Evolutionary conservation across 106 monocot species (phyloP).

Genomic region (Acorus calamus): DNA sequence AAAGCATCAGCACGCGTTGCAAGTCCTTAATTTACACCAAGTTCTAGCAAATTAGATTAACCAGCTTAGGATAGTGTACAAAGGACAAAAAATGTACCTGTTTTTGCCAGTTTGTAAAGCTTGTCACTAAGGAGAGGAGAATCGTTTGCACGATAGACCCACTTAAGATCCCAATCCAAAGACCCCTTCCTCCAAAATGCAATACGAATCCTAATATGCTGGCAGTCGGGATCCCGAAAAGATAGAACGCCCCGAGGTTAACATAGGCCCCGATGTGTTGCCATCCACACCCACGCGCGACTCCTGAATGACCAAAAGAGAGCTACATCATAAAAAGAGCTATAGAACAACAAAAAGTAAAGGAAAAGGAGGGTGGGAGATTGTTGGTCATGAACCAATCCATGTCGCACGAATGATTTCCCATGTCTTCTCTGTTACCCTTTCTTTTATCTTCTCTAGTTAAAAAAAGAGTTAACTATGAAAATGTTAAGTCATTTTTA

Average conservation of each 20-base stretch:
- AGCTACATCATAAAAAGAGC: neutral
- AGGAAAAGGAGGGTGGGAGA: neutral
- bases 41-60: too few relatives aligned
- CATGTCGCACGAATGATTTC: too few relatives aligned
- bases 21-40: too few relatives aligned
- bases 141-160: constrained; percentile 44
- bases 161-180: constrained; percentile 70
- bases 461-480: too few relatives aligned
- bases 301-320: neutral
- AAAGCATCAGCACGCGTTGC: too few relatives aligned
- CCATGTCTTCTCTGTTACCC: too few relatives aligned
- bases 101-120: constrained; percentile 73
- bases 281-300: constrained; percentile 33
- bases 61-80: too few relatives aligned
- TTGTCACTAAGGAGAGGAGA: constrained; percentile 46
- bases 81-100: constrained; percentile 27
- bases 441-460: too few relatives aligned
- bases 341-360: neutral
- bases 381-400: too few relatives aligned
- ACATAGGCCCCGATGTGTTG: constrained; percentile 67
- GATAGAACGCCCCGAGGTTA: constrained; percentile 53
- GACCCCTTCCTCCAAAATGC: constrained; percentile 49
- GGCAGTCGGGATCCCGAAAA: constrained; percentile 37
- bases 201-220: constrained; percentile 42
- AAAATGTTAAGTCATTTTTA: too few relatives aligned